Conservation (phyloP, 345 rosid species). For the Aethionema arabicum region DNA sequence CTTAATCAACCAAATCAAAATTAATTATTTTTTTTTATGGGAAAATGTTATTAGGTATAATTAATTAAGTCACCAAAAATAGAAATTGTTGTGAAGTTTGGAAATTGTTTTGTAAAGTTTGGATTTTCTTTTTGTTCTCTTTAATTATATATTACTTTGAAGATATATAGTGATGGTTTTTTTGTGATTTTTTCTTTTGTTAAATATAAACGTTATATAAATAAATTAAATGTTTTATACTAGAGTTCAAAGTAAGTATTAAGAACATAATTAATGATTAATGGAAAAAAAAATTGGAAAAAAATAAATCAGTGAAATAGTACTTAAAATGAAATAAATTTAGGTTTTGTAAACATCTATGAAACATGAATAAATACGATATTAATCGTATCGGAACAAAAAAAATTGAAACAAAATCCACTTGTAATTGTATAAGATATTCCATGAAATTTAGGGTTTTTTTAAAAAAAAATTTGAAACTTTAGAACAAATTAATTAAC, state of each 20-base stretch:
- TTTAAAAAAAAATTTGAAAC: background rate
- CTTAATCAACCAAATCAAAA: background rate
- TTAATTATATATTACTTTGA: conserved; percentile 8
- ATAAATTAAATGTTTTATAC: no score
- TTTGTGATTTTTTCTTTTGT: conserved; percentile 3
- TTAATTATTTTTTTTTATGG: no score
- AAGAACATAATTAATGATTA: no score
- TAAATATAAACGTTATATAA: no score
- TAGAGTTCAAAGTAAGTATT: no score
- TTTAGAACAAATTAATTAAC: background rate
- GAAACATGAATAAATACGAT: no score
- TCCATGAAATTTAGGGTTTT: conserved; percentile 14
- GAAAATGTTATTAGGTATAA: conserved; percentile 4
- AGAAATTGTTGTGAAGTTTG: background rate
- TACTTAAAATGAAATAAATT: no score
- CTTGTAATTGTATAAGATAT: conserved; percentile 11
- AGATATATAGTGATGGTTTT: background rate
- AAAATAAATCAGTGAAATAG: no score
- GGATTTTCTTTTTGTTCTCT: background rate
- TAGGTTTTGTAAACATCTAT: no score
- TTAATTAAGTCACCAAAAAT: background rate
- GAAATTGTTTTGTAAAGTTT: background rate
- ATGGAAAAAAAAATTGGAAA: no score
- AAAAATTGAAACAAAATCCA: conserved; percentile 4
- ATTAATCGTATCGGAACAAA: background rate